Evolutionary conservation across 768 basidiomycete species (phyloP).

Genomic region (Filobasidium wieringae): DNA sequence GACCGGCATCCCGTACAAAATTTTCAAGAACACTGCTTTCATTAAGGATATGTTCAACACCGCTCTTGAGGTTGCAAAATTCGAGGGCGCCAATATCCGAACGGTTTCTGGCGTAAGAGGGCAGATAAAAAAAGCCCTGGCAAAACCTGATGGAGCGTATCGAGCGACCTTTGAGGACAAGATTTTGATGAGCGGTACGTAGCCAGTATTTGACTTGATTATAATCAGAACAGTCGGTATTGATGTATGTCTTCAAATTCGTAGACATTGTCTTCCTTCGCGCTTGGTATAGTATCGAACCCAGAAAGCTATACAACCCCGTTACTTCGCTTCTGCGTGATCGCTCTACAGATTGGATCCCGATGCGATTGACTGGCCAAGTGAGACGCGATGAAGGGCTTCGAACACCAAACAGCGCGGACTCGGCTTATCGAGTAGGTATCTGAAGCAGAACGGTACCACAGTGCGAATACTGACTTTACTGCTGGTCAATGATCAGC

Average conservation of each 20-base stretch:
- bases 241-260: not conserved
- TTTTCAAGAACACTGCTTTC: constrained; percentile 98
- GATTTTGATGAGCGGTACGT: constrained; percentile 80
- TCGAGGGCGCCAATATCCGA: constrained; percentile 91
- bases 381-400: constrained; percentile 74
- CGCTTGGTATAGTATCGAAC: constrained; percentile 92
- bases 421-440: constrained; percentile 71
- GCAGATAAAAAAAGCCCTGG: constrained; percentile 87
- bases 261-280: constrained; percentile 81
- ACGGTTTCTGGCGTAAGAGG: constrained; percentile 94
- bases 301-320: constrained; percentile 90
- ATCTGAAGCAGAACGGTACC: not conserved
- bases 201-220: too few relatives aligned
- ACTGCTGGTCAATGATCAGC: constrained; percentile 25
- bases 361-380: constrained; percentile 92
- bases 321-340: constrained; percentile 80
- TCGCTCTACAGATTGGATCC: constrained; percentile 72
- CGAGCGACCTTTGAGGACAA: constrained; percentile 98
- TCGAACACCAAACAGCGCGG: constrained; percentile 65
- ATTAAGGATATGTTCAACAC: constrained; percentile 93
- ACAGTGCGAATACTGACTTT: not conserved
- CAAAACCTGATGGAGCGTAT: constrained; percentile 92
- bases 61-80: constrained; percentile 91
- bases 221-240: not conserved
- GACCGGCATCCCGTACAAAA: constrained; percentile 89